Base-by-base conservation (phyloP, 2,329 filamentous ascomycete genomes). In the Paraphaeosphaeria minitans region DNA sequence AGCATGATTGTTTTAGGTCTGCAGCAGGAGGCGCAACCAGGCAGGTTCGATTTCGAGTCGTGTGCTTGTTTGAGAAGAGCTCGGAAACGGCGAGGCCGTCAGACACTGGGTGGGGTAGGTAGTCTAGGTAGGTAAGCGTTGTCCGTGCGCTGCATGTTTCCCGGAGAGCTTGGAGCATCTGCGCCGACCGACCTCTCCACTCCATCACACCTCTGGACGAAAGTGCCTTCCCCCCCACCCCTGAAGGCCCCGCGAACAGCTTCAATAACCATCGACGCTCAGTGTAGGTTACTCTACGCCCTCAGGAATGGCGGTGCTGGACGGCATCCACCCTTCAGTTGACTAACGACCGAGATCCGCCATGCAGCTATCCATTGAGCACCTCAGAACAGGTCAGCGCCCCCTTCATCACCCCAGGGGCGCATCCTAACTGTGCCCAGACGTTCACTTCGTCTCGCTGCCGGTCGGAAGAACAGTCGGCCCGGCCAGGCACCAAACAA, bases 271-370 rank as follows among this genome's bases (percentile, higher is more conserved):
- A 21, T 52, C 49, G 43, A 50, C 46, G 67, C 66, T 65, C 66
- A 67, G 66, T 67, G 70, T 71, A 72, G 66, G 67, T 73, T 35
- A 59, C 52, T 62, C 64, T 65, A 63, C 65, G 62, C 68, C 66
- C 69, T 62, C 65, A 61, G 68, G 65, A 35, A 71, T 67, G 65
- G 69, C 69, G 61, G 60, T 59, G 62, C 60, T 64, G 58, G 62
- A 68, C 64, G 65, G 67, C 70, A 62, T 65, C 65, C 66, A 66
- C 69, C 70, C 57, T 66, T 65, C 63, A 68, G 64, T 64, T 69
- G 62, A 71, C 69, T 71, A 67, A 71, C 70, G 61, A 43, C 54
- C 42, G 57, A 60, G 45, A 21, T 42, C 43, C 55, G 54, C 51
- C 58, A 55, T 60, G 58, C 41, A 57, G 58, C 55, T 13, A 4